Evolutionary conservation across 345 rosid species (phyloP).

Genomic region (Noccaea bulbosa): DNA sequence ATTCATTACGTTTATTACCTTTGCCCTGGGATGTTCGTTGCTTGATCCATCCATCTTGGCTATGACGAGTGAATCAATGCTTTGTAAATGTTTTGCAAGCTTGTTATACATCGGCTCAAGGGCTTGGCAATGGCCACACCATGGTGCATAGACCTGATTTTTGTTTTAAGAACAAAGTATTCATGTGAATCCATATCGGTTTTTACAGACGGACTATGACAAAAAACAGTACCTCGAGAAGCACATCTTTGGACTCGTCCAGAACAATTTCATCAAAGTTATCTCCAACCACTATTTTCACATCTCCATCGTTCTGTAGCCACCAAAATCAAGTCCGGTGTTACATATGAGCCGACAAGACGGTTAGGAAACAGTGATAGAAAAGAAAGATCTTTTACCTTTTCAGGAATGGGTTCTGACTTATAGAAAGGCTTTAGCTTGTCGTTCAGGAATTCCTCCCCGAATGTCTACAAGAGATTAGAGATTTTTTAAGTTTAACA

Average conservation of each 20-base stretch:
- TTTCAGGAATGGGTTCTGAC: constrained; percentile 94
- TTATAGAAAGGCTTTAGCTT: constrained; percentile 88
- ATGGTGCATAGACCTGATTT: constrained; percentile 89
- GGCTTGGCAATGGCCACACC: constrained; percentile 99
- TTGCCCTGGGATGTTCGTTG: constrained; percentile 96
- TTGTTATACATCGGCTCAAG: constrained; percentile 92
- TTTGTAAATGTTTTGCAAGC: constrained; percentile 83
- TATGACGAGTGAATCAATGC: constrained; percentile 80
- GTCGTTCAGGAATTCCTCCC: constrained; percentile 70
- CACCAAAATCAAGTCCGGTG: constrained; percentile 18
- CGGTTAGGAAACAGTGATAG: constrained; percentile 15
- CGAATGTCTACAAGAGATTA: constrained; percentile 58
- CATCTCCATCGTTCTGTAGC: constrained; percentile 88
- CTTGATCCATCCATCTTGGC: constrained; percentile 99
- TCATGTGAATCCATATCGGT: not conserved
- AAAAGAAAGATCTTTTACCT: constrained; percentile 46
- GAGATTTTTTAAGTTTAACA: not conserved
- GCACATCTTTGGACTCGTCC: constrained; percentile 96
- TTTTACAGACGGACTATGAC: constrained; percentile 5
- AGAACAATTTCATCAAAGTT: constrained; percentile 90
- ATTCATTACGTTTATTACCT: constrained; percentile 52
- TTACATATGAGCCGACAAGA: constrained; percentile 9
- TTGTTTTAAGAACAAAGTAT: not conserved
- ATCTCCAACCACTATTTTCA: constrained; percentile 91
- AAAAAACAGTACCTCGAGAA: constrained; percentile 75